A percentile compares a stretch with the other conserved stretches of the same genome.
These are phyloP conservation scores for Boletus rufocinnamomeus DNA, from an alignment of 768 basidiomycete genomes.

Conservation along the genomic window DNA sequence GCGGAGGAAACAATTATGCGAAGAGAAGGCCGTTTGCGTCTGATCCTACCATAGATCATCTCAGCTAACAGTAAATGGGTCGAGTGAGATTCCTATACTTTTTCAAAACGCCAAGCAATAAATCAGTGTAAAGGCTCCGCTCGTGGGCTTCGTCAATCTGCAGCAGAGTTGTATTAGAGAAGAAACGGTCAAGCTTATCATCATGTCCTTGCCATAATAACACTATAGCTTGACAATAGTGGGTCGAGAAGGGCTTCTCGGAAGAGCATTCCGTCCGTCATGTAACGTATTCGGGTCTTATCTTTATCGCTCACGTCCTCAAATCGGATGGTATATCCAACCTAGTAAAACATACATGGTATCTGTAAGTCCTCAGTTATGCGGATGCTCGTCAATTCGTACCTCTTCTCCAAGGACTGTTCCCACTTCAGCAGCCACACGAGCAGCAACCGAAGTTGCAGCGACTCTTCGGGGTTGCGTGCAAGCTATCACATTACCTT, in stretches of 20 bases:
- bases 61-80: constrained; percentile 3
- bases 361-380: neutral
- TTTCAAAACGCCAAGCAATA: constrained; percentile 88
- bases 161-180: constrained; percentile 1
- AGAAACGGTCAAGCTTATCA: neutral
- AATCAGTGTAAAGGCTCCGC: constrained; percentile 92
- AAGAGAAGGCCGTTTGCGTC: constrained; percentile 85
- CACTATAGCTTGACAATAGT: constrained; percentile 87
- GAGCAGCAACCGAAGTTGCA: constrained; percentile 88
- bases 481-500: constrained; percentile 85
- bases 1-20: constrained; percentile 94
- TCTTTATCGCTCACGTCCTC: constrained; percentile 89
- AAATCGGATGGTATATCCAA: constrained; percentile 97
- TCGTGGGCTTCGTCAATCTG: constrained; percentile 99
- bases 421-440: constrained; percentile 93
- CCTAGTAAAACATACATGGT: constrained; percentile 47
- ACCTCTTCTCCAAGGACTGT: constrained; percentile 88
- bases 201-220: constrained; percentile 75
- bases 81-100: constrained; percentile 55
- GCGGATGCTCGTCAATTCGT: neutral
- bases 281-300: constrained; percentile 86
- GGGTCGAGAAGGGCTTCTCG: constrained; percentile 93
- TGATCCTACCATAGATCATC: constrained; percentile 58
- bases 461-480: constrained; percentile 93
- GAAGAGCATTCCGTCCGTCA: constrained; percentile 99